Evolutionary conservation across 495 filamentous ascomycete genomes (phyloP), one percentile per base, ranked within the genome.

Genomic region (Penicillium tannophilum): DNA sequence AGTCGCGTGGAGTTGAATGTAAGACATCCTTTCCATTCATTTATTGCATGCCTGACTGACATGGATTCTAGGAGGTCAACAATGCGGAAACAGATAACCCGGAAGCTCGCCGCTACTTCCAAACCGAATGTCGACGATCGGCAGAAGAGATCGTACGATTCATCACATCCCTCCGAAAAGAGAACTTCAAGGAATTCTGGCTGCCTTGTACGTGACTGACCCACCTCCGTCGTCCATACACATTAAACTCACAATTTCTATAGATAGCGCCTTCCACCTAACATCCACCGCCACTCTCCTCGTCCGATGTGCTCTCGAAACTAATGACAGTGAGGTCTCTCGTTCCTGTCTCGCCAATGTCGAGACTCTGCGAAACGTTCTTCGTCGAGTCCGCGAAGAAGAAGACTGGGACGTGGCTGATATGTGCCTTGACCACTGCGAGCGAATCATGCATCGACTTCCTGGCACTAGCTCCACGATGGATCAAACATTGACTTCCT

Each of bases 381-480:
- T 84, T 6, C 78, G 78, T 24, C 75, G 75, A n/a, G 78, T 81
- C 16, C 71, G 71, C 14, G 78, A 84, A 55, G 72, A 81, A 56
- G 75, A 82, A 59, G 79, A 80, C 62, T 84, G 79, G 79, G 81
- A 84, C 55, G 71, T 82, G 3, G 81, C 79, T 9, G 75, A 79
- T 50, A 79, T 81, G 72, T 84, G 81, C 50, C 68, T 84, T 17
- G 81, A 82, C 41, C 76, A 82, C 61, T 82, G 79, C 62, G 76
- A 80, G 41, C 70, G 72, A 17, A 75, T 80, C 60, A 74, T 79
- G 61, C 73, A 72, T 67, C 63, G 75, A 42, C 72, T 79, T 23
- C 75, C 75, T 6, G 67, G 71, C 12, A 71, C 58, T 46, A 60
- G 58, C 42, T 60, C 56, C 31, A 58, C 51, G 10, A 64, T 64